phyloP scores from a whole-genome alignment of 306 rosid genomes.

The Quercus variabilis region DNA sequence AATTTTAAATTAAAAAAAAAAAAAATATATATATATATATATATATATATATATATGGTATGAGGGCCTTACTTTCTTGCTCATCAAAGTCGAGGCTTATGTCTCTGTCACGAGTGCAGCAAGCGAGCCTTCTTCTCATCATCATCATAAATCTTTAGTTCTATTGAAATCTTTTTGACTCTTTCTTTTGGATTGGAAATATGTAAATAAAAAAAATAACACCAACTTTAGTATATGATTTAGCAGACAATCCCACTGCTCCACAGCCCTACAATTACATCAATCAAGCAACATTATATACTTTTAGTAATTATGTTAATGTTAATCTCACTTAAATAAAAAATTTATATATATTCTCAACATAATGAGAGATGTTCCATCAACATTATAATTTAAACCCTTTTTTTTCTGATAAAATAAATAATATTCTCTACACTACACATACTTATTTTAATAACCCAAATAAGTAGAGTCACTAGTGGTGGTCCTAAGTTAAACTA shows the following conservation, averaged over 20 bases:
- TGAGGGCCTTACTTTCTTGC: conserved; percentile 56
- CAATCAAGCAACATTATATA: conserved; percentile 14
- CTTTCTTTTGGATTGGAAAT: not conserved
- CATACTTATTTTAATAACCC: no score
- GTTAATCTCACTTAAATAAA: conserved; percentile 6
- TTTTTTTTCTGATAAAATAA: not conserved
- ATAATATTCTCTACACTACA: not conserved
- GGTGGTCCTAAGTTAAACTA: no score
- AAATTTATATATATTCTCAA: not conserved
- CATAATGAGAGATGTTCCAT: not conserved
- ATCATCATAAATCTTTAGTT: conserved; percentile 19
- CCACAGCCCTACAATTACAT: conserved; percentile 17
- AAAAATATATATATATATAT: no score
- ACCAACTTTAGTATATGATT: not conserved
- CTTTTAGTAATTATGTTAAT: conserved; percentile 4
- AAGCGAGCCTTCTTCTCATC: conserved; percentile 67
- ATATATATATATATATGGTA: no score
- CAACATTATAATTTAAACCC: not conserved
- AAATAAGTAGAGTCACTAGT: no score
- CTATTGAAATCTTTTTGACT: not conserved
- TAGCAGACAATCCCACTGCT: conserved; percentile 19
- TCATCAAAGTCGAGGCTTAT: conserved; percentile 77
- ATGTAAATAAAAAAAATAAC: not conserved
- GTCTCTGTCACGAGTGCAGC: conserved; percentile 64
- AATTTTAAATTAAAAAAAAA: no score